phyloP scores from a whole-genome alignment of 2,329 filamentous ascomycete species.

The Plectosphaerella cucumerina region DNA sequence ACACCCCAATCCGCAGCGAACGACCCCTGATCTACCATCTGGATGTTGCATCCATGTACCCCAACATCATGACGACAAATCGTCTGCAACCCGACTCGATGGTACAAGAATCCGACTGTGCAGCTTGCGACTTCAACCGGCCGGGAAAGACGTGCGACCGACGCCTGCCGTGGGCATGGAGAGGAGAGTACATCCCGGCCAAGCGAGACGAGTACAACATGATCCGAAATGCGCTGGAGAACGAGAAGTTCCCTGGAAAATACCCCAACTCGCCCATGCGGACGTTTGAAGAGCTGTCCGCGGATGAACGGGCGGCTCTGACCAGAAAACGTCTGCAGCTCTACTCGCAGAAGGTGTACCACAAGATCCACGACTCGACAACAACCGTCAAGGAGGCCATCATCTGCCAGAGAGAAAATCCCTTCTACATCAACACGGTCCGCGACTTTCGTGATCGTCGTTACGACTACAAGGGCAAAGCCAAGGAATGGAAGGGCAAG shows the following conservation, averaged over 20 bases:
- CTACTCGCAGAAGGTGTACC: slow-evolving; percentile 98
- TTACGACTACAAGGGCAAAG: slow-evolving; percentile 97
- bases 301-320: slow-evolving; percentile 76
- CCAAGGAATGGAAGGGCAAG: slow-evolving; percentile 98
- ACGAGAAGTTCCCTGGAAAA: slow-evolving; percentile 85
- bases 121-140: slow-evolving; percentile 96
- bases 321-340: slow-evolving; percentile 84
- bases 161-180: slow-evolving; percentile 93
- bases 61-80: slow-evolving; percentile 99
- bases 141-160: slow-evolving; percentile 97
- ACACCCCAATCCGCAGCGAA: slow-evolving; percentile 80
- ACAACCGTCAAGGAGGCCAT: slow-evolving; percentile 94
- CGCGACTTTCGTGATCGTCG: slow-evolving; percentile 93
- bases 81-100: slow-evolving; percentile 97
- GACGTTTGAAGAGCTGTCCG: slow-evolving; percentile 74
- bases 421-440: slow-evolving; percentile 96
- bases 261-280: slow-evolving; percentile 64
- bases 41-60: slow-evolving; percentile 99
- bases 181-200: slow-evolving; percentile 93
- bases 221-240: slow-evolving; percentile 87
- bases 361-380: slow-evolving; percentile 95
- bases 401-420: slow-evolving; percentile 96
- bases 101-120: slow-evolving; percentile 94
- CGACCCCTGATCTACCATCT: slow-evolving; percentile 93
- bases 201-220: slow-evolving; percentile 99